Base-by-base conservation (phyloP, 345 rosid species). In the Citrus sp. region DNA sequence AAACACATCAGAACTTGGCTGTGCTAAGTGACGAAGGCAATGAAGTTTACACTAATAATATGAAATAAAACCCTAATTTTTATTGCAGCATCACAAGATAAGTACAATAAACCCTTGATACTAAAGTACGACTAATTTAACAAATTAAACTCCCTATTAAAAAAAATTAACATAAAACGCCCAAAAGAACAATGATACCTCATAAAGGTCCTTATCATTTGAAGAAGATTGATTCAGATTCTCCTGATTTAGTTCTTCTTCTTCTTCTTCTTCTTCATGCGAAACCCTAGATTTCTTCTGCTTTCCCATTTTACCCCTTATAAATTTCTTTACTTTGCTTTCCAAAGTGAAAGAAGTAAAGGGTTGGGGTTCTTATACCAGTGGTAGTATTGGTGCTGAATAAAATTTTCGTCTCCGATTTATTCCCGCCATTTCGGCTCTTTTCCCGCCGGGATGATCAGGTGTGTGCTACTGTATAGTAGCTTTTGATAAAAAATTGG, bases 251-350 rank as follows among this genome's bases (percentile, higher is more conserved):
- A 46, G 80, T 12, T 72, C 85, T 32, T 82, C 88, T 25, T 87
- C 87, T 38, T 87, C 87, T 38, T 62, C 49, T 10, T 49, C 55
- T 51, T 51, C 82, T 7, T 83, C 82, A 37, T 80, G 80, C 5
- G 89, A 80, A 90, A 82, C 93, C 84, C 91, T 87, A 79, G 89
- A 49, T 80, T 86, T 88, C 81, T 82, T 90, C 66, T 76, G 83
- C 84, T 85, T 88, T 54, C 93, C 93, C 95, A 93, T 93, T 77
- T 74, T 70, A 2, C 14, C 40, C 73, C 12, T n/a, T 21, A 2
- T 4, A 5, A n/a, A 56, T 21, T 30, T 34, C 32, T 34, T 24
- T 54, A 10, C n/a, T 34, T 37, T 22, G 3, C 37, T 58, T 54
- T 5, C 9, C 37, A 49, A 19, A 24, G 74, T 27, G 42, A 51